Conservation (phyloP, 2,329 filamentous ascomycete genomes). For the Davidsoniella australis region DNA sequence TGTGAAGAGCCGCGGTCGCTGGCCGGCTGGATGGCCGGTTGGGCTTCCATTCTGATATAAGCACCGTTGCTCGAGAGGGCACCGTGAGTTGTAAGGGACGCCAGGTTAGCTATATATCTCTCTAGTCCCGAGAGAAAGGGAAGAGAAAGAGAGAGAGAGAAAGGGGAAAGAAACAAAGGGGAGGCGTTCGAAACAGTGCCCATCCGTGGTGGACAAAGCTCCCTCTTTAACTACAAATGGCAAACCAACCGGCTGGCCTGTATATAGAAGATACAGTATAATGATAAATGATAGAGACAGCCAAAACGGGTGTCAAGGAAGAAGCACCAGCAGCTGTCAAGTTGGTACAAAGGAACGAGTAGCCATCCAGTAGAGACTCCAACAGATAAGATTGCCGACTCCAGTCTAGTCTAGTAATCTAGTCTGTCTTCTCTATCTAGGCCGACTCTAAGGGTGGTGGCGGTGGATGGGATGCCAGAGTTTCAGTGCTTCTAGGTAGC, state of each 20-base stretch:
- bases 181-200: not conserved
- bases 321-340: not conserved
- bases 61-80: not conserved
- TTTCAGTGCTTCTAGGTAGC: not conserved
- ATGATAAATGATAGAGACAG: not conserved
- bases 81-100: not conserved
- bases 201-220: not conserved
- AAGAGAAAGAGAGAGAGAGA: not conserved
- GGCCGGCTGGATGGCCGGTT: not conserved
- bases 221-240: too few relatives aligned
- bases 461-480: not conserved
- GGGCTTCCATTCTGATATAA: constrained; percentile 7
- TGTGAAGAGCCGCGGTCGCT: not conserved
- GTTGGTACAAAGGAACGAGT: not conserved
- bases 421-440: too few relatives aligned
- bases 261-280: not conserved
- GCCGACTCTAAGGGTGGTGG: not conserved
- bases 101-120: not conserved
- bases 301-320: not conserved
- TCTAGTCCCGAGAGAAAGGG: not conserved
- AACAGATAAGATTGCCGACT: too few relatives aligned
- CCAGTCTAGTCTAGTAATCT: too few relatives aligned
- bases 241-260: too few relatives aligned
- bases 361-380: too few relatives aligned
- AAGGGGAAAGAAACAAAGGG: not conserved